These are phyloP conservation scores for Ambrosiella beaveri DNA, from an alignment of 2,329 filamentous ascomycete genomes.

Conservation along the genomic window DNA sequence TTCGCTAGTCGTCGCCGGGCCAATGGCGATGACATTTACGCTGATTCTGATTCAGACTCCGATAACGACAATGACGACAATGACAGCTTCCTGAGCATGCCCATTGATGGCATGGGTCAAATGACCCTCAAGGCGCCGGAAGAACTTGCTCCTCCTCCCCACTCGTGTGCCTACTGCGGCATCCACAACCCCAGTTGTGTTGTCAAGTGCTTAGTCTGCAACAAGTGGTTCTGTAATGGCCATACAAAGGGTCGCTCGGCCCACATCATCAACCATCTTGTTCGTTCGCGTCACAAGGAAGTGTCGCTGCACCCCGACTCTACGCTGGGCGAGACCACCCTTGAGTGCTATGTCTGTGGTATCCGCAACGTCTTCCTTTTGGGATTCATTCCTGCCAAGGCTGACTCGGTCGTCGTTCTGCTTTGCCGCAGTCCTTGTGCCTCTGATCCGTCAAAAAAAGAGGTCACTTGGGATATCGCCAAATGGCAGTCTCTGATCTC, in stretches of 20 bases:
- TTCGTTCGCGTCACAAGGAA: constrained; percentile 94
- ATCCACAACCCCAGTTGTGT: constrained; percentile 93
- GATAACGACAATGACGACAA: constrained; percentile 59
- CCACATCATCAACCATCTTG: constrained; percentile 95
- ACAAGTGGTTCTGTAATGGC: constrained; percentile 98
- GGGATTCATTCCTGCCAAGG: constrained; percentile 96
- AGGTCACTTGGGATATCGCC: constrained; percentile 99
- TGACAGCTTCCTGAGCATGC: constrained; percentile 60
- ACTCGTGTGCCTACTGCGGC: constrained; percentile 95
- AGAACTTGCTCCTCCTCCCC: constrained; percentile 76
- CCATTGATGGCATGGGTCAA: constrained; percentile 57
- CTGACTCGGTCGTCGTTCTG: constrained; percentile 91
- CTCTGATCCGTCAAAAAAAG: constrained; percentile 85
- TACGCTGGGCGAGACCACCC: constrained; percentile 80
- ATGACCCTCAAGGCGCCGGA: constrained; percentile 40
- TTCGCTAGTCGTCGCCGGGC: constrained; percentile 48
- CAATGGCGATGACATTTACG: constrained; percentile 20
- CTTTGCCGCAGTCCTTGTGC: constrained; percentile 94
- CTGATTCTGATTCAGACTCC: no score
- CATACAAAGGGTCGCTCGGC: constrained; percentile 92
- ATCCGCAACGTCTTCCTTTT: constrained; percentile 98
- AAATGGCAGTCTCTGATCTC: constrained; percentile 96
- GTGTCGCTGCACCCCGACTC: constrained; percentile 91
- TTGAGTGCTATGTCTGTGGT: constrained; percentile 98
- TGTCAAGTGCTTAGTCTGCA: constrained; percentile 88